Evolutionary conservation across 2,329 filamentous ascomycete genomes (phyloP), one percentile per base, ranked within the genome.

Genomic region (Colletotrichum tropicicola): DNA sequence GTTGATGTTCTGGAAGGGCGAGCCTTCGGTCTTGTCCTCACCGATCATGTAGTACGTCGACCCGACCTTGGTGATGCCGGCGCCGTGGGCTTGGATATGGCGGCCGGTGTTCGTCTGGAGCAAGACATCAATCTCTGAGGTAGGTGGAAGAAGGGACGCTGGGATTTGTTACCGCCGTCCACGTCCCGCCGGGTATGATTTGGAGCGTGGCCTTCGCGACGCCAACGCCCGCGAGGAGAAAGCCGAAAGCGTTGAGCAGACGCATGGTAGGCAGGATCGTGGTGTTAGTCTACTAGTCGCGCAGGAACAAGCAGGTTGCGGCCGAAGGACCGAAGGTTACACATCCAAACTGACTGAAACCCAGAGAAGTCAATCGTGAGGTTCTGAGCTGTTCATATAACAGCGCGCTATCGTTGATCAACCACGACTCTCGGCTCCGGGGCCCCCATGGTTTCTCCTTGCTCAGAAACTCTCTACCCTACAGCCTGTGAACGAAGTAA

Each of bases 1-100:
- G 73, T 91, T 91, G 69, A 92, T 79, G 59, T 88, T 88, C 64
- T 87, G 84, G 73, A 91, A 92, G 0, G 80, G 76, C 2, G 79
- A 83, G 23, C 89, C 88, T n/a, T 85, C 77, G 2, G 87, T 85
- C 73, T 91, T 91, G 78, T 92, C 89, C 73, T 92, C 90, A 15
- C 90, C 90, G 37, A 91, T 86, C 77, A 89, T 83, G 77, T 92
- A 92, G 78, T 87, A 92, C 0, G 83, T 85, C 17, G 78, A 80
- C 44, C 82, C 80, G 3, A 86, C 85, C 69, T 86, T 79, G 17
- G 39, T 67, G 54, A 91, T 80, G 45, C 88, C 89, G 1, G 85
- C 87, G 4, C 89, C 89, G 71, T 91, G 89, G 0, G 89, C 89
- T 78, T 91, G 88, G 5, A 92, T 79, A 69, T 89, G 87, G 30